Conservation (phyloP, 2,329 filamentous ascomycete genomes). For the Botrytis porri region DNA sequence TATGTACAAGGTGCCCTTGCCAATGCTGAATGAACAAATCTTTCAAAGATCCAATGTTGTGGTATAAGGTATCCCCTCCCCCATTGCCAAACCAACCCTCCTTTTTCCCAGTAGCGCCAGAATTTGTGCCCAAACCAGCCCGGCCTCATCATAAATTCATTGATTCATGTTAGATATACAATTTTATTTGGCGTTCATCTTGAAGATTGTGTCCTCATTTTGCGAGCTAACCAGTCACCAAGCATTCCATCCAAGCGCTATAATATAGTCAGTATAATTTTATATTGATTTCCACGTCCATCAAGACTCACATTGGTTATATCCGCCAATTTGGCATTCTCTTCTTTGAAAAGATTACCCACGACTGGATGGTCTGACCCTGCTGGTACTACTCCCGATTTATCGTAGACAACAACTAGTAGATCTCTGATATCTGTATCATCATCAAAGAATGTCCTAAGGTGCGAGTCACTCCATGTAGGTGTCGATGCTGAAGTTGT, state of each 20-base stretch:
- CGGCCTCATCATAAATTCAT: conserved; percentile 33
- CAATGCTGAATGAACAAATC: conserved; percentile 18
- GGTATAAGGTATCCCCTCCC: conserved; percentile 22
- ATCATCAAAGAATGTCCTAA: conserved; percentile 89
- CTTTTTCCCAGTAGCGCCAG: conserved; percentile 24
- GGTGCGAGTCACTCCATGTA: conserved; percentile 81
- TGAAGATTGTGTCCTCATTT: conserved; percentile 51
- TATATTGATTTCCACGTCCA: background rate
- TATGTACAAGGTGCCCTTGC: conserved; percentile 18
- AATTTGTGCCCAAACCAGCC: conserved; percentile 23
- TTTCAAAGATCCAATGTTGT: conserved; percentile 25
- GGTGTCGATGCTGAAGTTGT: conserved; percentile 53
- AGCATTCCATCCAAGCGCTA: conserved; percentile 84
- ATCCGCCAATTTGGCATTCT: conserved; percentile 80
- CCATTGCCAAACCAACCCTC: conserved; percentile 15
- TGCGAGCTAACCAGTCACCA: conserved; percentile 72
- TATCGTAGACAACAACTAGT: conserved; percentile 89
- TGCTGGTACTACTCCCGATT: conserved; percentile 74
- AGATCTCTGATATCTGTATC: conserved; percentile 85
- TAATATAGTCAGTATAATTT: conserved; percentile 25
- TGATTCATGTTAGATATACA: conserved; percentile 34
- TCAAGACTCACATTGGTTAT: conserved; percentile 67
- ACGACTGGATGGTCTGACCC: conserved; percentile 83
- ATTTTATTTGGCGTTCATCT: conserved; percentile 24
- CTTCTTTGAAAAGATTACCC: conserved; percentile 76